A percentile compares a stretch with the other conserved stretches of the same genome.
These are phyloP conservation scores for Neurospora sp. DNA, from an alignment of 495 filamentous ascomycete species.

Conservation along the genomic window DNA sequence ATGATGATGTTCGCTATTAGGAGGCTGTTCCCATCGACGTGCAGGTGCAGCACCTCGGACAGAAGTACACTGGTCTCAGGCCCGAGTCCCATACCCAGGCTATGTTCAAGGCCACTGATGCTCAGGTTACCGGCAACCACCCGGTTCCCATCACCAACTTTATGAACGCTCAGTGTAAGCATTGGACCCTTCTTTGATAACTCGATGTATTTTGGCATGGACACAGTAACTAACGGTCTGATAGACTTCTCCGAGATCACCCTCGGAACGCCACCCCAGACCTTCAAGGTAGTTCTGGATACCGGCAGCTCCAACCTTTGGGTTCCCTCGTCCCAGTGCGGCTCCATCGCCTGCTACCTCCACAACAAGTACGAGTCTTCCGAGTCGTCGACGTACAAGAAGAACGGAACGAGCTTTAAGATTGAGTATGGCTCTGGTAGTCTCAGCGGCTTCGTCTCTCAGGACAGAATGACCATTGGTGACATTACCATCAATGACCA, in stretches of 20 bases:
- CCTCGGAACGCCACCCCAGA: constrained; percentile 84
- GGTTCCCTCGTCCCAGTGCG: constrained; percentile 86
- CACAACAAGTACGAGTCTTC: constrained; percentile 94
- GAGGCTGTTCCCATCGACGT: constrained; percentile 66
- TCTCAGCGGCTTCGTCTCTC: constrained; percentile 87
- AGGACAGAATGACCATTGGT: constrained; percentile 77
- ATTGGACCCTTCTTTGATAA: neutral
- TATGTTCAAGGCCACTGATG: constrained; percentile 65
- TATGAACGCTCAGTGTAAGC: constrained; percentile 95
- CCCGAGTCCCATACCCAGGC: constrained; percentile 58
- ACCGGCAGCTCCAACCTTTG: constrained; percentile 99
- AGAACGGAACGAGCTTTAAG: constrained; percentile 85
- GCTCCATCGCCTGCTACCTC: constrained; percentile 96
- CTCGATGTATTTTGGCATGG: neutral
- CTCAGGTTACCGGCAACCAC: constrained; percentile 60
- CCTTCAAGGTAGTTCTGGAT: constrained; percentile 97
- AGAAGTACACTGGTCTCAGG: constrained; percentile 88
- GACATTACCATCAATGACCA: constrained; percentile 80
- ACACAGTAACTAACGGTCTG: neutral
- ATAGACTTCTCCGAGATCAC: constrained; percentile 94
- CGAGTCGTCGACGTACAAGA: constrained; percentile 81
- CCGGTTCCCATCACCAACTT: constrained; percentile 91
- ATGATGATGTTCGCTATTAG: constrained; percentile 32
- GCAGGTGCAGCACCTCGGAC: constrained; percentile 71
- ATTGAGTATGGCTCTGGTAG: constrained; percentile 95